Percentiles rank a stretch among this genome's conserved stretches.
phyloP scores from a whole-genome alignment of 2,329 filamentous ascomycete genomes.

The Dothidotthia symphoricarpi region DNA sequence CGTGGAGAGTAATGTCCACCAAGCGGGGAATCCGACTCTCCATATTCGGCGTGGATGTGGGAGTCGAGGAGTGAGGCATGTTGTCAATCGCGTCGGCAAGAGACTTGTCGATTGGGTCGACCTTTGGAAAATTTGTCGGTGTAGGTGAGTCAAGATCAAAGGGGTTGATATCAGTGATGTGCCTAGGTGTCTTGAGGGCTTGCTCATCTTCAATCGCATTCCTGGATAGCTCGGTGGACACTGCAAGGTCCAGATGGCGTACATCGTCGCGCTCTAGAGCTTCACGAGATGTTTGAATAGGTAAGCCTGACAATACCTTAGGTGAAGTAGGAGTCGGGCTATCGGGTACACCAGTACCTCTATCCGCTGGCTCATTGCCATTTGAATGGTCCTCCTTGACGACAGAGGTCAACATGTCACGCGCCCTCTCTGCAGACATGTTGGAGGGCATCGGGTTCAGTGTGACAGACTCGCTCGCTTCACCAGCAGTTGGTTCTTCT shows the following conservation, averaged over 20 bases:
- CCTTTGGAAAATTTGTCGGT: conserved; percentile 28
- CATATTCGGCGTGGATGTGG: conserved; percentile 13
- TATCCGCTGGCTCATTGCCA: conserved; percentile 16
- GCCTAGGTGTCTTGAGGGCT: conserved; percentile 27
- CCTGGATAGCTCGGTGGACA: conserved; percentile 44
- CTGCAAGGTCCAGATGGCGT: conserved; percentile 61
- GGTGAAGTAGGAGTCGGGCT: conserved; percentile 10
- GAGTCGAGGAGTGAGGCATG: conserved; percentile 31
- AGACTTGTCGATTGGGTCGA: conserved; percentile 38
- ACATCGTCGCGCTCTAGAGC: conserved; percentile 54
- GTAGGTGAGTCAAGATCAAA: conserved; percentile 31
- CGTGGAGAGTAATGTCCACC: conserved; percentile 36
- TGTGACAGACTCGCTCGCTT: conserved; percentile 30
- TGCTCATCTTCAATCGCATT: conserved; percentile 21
- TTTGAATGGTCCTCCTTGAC: conserved; percentile 59
- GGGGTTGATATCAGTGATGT: conserved; percentile 16
- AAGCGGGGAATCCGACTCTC: conserved; percentile 44
- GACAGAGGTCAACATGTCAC: conserved; percentile 63
- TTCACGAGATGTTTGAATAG: conserved; percentile 33
- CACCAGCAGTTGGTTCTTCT: conserved; percentile 31
- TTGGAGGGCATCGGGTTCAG: conserved; percentile 38
- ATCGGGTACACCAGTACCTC: conserved; percentile 5
- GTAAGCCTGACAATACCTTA: conserved; percentile 14
- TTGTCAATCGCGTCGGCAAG: conserved; percentile 38
- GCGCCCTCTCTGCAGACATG: conserved; percentile 61